Base-by-base conservation (phyloP, 164 flowering plant genomes). In the Vitis labrusca region DNA sequence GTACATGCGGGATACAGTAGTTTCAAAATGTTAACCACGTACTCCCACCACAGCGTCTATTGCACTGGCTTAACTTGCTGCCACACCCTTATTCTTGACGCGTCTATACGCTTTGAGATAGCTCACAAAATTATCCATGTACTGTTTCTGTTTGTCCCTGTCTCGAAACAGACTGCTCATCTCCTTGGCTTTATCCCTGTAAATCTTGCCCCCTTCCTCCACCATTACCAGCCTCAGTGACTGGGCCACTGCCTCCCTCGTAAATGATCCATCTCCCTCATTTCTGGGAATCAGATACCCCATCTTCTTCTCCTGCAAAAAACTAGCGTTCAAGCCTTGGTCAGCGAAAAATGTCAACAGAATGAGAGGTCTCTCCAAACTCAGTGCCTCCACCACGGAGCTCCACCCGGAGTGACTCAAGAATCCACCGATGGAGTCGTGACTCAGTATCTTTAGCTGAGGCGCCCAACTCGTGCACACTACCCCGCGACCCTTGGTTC, bases 341-440 rank as follows among this genome's bases (percentile, higher is more conserved):
- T 85, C 89, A 0, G 48, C n/a, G 2, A 60, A 15, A 10, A 76
- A 58, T 8, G 87, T 74, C 54, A 86, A 63, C 65, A 84, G 14
- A n/a, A 82, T 32, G 0, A 83, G 70, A 0, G 81, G 74, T 2
- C 57, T 68, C 1, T 81, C 84, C 13, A 71, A 70, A 13, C 58
- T 57, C 10, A 86, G 73, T 5, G 61, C 82, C 72, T 86, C 90
- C 5, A 83, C 70, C 0, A 76, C 54, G 0, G 88, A 84, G 47
- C 83, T 72, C 86, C 85, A 84, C 3, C 88, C 88, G 10, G 76
- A 75, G 58, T 86, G 86, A 17, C 76, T 74, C 74, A 84, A 63
- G 63, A 84, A 78, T 1, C 76, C 79, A 1, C 86, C 86, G 0
- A 83, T 67, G 0, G 86, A 84, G 9, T 65, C 63, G 69, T 85